These are phyloP conservation scores for Boletus insuetus DNA, from an alignment of 768 basidiomycete genomes.

Conservation along the genomic window DNA sequence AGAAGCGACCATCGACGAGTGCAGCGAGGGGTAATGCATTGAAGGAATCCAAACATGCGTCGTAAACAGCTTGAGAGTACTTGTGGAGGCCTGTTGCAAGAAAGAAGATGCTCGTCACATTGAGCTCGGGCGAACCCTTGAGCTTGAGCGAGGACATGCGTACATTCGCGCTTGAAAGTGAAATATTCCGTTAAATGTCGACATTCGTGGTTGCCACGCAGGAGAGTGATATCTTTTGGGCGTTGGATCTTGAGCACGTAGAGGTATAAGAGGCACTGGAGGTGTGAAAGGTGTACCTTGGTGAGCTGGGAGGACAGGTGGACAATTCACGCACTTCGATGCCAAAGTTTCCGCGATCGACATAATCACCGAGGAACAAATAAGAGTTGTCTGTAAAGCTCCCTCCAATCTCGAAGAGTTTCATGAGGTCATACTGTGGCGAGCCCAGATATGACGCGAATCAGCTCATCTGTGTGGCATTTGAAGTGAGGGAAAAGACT, in stretches of 20 bases:
- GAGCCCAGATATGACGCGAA: not conserved
- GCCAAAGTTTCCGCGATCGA: constrained; percentile 94
- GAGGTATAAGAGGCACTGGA: constrained; percentile 85
- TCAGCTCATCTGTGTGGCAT: constrained; percentile 16
- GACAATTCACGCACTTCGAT: constrained; percentile 50
- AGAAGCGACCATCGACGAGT: constrained; percentile 91
- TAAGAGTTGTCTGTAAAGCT: constrained; percentile 80
- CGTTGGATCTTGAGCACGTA: constrained; percentile 92
- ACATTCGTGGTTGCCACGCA: constrained; percentile 98
- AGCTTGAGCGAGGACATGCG: constrained; percentile 28
- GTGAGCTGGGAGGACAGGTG: not conserved
- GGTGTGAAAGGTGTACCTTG: not conserved
- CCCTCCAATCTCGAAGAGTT: constrained; percentile 94
- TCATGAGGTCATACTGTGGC: constrained; percentile 94
- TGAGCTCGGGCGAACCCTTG: constrained; percentile 6
- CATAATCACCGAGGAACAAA: constrained; percentile 95
- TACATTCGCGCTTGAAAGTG: constrained; percentile 97
- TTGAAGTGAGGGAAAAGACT: constrained; percentile 59
- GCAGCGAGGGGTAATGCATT: constrained; percentile 88
- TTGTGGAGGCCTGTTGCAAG: constrained; percentile 26
- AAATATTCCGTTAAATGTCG: constrained; percentile 96
- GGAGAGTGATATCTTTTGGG: constrained; percentile 75
- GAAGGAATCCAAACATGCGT: constrained; percentile 90
- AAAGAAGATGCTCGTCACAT: constrained; percentile 5
- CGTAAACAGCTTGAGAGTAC: constrained; percentile 60